A percentile compares a stretch with the other conserved stretches of the same genome.
Conservation (phyloP, 306 rosid species). For the Quercus engelmannii region DNA sequence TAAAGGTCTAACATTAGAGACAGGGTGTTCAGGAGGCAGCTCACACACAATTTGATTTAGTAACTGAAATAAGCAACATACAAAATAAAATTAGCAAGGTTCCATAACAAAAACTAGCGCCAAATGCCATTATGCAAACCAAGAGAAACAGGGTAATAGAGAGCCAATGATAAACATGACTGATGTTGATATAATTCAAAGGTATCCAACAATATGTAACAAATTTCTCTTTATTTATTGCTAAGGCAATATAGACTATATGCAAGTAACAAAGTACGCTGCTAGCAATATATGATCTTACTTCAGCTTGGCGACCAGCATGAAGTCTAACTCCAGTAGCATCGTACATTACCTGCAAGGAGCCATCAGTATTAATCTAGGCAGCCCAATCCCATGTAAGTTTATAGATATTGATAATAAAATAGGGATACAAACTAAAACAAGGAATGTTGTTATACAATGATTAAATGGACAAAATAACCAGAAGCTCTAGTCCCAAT, state of each 20-base stretch:
- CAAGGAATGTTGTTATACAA: not conserved
- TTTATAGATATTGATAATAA: not conserved
- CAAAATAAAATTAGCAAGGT: not conserved
- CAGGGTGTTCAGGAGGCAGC: conserved; percentile 87
- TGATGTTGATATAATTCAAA: not conserved
- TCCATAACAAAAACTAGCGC: not conserved
- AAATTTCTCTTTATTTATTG: not conserved
- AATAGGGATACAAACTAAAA: not conserved
- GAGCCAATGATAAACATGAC: not conserved
- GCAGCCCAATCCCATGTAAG: not conserved
- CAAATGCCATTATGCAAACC: not conserved
- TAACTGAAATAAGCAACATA: conserved; percentile 50
- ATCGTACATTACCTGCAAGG: conserved; percentile 89
- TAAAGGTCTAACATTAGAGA: conserved; percentile 66
- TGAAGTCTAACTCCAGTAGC: conserved; percentile 96
- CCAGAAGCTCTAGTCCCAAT: not conserved
- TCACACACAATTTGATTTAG: conserved; percentile 94
- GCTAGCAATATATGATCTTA: conserved; percentile 27
- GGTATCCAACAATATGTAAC: not conserved
- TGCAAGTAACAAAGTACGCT: not conserved
- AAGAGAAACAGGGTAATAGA: not conserved
- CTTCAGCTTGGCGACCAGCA: conserved; percentile 98
- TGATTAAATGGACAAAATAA: not conserved
- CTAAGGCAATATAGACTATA: not conserved
- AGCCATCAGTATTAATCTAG: not conserved